These are phyloP conservation scores for Xylaria sp. DNA, from an alignment of 2,329 filamentous ascomycete species.

Conservation along the genomic window DNA sequence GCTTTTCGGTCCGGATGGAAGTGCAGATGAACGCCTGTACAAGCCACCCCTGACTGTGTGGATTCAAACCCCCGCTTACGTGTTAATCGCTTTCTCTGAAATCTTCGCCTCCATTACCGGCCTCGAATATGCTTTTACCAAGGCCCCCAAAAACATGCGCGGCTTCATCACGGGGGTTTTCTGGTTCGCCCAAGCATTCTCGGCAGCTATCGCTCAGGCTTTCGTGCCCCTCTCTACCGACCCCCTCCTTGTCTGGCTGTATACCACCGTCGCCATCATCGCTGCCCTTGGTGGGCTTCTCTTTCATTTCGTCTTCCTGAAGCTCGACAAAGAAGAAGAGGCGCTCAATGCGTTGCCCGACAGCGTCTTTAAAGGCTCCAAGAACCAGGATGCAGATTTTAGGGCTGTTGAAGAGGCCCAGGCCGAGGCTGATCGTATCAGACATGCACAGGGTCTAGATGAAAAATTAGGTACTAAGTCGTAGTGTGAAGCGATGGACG, in stretches of 20 bases:
- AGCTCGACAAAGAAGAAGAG: constrained; percentile 73
- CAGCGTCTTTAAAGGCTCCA: constrained; percentile 48
- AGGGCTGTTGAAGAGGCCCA: constrained; percentile 41
- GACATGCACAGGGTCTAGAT: constrained; percentile 37
- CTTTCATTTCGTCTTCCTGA: constrained; percentile 77
- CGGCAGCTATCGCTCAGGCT: constrained; percentile 69
- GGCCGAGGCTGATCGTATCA: constrained; percentile 45
- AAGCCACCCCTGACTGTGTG: constrained; percentile 69
- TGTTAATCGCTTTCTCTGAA: constrained; percentile 68
- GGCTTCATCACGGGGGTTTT: constrained; percentile 70
- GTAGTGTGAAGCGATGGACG: not conserved
- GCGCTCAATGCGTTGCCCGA: constrained; percentile 68
- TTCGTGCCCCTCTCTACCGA: constrained; percentile 67
- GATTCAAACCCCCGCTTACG: constrained; percentile 64
- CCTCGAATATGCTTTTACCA: constrained; percentile 79
- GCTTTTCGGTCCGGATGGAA: constrained; percentile 29
- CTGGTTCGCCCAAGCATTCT: constrained; percentile 68
- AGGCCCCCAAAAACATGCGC: constrained; percentile 76
- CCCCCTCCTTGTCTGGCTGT: constrained; percentile 79
- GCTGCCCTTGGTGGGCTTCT: constrained; percentile 68
- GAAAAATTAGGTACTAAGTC: constrained; percentile 31
- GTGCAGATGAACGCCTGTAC: constrained; percentile 41
- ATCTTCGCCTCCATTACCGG: constrained; percentile 75
- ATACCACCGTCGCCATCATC: constrained; percentile 72
- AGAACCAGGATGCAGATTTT: constrained; percentile 45